Evolutionary conservation across 2,329 filamentous ascomycete species (phyloP).

Genomic region (Didymella keratinophila): DNA sequence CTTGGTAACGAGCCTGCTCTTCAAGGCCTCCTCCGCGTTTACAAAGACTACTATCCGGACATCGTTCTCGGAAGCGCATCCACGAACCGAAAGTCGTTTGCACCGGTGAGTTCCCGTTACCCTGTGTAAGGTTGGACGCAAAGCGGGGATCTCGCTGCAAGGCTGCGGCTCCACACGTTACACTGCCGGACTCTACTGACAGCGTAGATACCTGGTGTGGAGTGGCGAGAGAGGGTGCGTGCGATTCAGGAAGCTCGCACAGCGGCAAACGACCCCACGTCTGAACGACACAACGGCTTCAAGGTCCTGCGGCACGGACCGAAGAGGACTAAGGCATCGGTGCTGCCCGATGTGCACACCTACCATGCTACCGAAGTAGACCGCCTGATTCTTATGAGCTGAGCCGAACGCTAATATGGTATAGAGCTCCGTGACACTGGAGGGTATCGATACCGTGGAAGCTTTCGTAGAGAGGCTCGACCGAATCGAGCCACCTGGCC

Average conservation of each 20-base stretch:
- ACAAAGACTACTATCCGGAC: constrained; percentile 90
- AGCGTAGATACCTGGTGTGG: constrained; percentile 69
- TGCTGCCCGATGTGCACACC: constrained; percentile 74
- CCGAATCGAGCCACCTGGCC: constrained; percentile 80
- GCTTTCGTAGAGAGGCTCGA: constrained; percentile 77
- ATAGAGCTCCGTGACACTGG: constrained; percentile 62
- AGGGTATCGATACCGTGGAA: constrained; percentile 77
- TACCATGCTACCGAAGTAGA: constrained; percentile 71
- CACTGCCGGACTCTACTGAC: constrained; percentile 35
- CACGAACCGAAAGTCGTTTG: constrained; percentile 48
- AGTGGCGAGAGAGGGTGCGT: constrained; percentile 75
- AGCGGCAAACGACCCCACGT: constrained; percentile 52
- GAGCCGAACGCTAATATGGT: constrained; percentile 18
- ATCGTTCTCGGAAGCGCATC: constrained; percentile 78
- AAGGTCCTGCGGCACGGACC: constrained; percentile 64
- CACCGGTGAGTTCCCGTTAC: constrained; percentile 47
- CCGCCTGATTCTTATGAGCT: constrained; percentile 10
- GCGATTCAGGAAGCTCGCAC: constrained; percentile 68
- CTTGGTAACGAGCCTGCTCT: constrained; percentile 74
- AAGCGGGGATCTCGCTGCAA: constrained; percentile 23
- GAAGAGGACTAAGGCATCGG: constrained; percentile 60
- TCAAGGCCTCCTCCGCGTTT: constrained; percentile 78
- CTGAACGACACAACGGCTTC: constrained; percentile 63
- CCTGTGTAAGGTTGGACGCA: constrained; percentile 14
- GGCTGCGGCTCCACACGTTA: constrained; percentile 26